Conservation (phyloP, 1,284 basidiomycete genomes). For the Pseudozyma pruni region DNA sequence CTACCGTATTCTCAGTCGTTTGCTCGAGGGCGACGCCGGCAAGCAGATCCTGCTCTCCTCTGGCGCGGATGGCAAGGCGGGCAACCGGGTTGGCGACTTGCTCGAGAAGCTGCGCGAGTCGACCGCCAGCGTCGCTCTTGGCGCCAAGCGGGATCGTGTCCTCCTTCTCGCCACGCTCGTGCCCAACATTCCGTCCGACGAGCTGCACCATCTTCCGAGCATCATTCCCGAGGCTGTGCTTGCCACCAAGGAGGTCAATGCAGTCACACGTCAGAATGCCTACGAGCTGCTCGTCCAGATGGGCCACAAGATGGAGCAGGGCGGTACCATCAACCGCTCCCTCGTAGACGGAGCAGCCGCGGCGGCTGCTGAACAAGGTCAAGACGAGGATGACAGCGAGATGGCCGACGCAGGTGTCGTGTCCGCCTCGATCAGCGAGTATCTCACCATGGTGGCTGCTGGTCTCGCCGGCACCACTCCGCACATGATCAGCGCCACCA, state of each 20-base stretch:
- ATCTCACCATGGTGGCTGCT: slow-evolving; percentile 95
- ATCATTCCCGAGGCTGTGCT: slow-evolving; percentile 94
- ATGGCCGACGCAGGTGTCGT: slow-evolving; percentile 70
- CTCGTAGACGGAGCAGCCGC: slow-evolving; percentile 75
- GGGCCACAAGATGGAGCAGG: slow-evolving; percentile 89
- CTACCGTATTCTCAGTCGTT: slow-evolving; percentile 84
- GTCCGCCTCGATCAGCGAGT: slow-evolving; percentile 86
- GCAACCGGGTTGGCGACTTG: slow-evolving; percentile 46
- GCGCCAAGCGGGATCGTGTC: slow-evolving; percentile 87
- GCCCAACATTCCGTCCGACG: slow-evolving; percentile 76
- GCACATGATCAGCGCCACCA: slow-evolving; percentile 97
- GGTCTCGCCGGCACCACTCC: slow-evolving; percentile 91
- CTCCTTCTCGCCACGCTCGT: slow-evolving; percentile 81
- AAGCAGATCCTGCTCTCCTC: slow-evolving; percentile 38
- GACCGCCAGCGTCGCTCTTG: slow-evolving; percentile 75
- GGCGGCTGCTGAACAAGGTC: slow-evolving; percentile 20
- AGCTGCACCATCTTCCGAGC: slow-evolving; percentile 85
- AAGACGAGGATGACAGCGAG: slow-evolving; percentile 54
- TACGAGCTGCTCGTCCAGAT: slow-evolving; percentile 91
- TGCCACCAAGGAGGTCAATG: slow-evolving; percentile 97
- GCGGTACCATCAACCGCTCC: slow-evolving; percentile 82
- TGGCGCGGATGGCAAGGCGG: slow-evolving; percentile 3
- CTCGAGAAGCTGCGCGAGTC: slow-evolving; percentile 54
- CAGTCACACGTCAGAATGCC: slow-evolving; percentile 86
- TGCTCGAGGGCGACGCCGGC: slow-evolving; percentile 54